A percentile compares a stretch with the other conserved stretches of the same genome.
Conservation (phyloP, 169 alveolate genomes). For the Babesia gibsoni region DNA sequence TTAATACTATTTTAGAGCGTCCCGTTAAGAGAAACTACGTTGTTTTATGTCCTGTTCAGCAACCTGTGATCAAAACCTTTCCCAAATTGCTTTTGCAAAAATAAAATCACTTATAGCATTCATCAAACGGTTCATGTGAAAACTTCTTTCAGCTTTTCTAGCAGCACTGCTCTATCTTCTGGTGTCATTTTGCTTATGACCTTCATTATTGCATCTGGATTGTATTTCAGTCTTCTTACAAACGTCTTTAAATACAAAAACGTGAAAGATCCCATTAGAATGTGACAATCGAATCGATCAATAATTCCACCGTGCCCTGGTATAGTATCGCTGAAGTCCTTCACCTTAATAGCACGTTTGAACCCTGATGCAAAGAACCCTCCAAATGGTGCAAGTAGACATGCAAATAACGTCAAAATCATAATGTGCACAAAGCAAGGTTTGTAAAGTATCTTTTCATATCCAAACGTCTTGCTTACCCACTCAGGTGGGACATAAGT, state of each 20-base stretch:
- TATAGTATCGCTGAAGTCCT: constrained; percentile 96
- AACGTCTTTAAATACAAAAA: constrained; percentile 76
- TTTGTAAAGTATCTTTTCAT: background rate
- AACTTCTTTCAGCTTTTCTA: constrained; percentile 30
- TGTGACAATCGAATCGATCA: constrained; percentile 98
- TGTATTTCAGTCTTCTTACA: constrained; percentile 32
- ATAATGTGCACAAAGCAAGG: constrained; percentile 85
- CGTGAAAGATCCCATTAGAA: constrained; percentile 86
- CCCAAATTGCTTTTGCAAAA: no score
- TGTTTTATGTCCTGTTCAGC: no score
- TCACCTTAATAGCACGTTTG: constrained; percentile 95
- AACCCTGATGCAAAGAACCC: constrained; percentile 99
- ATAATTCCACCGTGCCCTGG: constrained; percentile 99
- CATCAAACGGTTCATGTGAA: constrained; percentile 1
- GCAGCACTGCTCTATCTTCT: constrained; percentile 24
- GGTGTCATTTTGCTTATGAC: constrained; percentile 35
- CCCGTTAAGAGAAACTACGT: no score
- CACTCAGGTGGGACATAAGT: constrained; percentile 18
- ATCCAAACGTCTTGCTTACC: background rate
- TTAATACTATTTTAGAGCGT: no score
- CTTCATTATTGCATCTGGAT: constrained; percentile 43
- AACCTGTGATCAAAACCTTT: no score
- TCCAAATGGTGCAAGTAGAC: constrained; percentile 98
- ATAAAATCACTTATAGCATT: no score
- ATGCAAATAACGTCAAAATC: constrained; percentile 92